Percentiles rank a stretch among this genome's conserved stretches.
Conservation (phyloP, 2,329 filamentous ascomycete species). For the Plectosphaerella plurivora region DNA sequence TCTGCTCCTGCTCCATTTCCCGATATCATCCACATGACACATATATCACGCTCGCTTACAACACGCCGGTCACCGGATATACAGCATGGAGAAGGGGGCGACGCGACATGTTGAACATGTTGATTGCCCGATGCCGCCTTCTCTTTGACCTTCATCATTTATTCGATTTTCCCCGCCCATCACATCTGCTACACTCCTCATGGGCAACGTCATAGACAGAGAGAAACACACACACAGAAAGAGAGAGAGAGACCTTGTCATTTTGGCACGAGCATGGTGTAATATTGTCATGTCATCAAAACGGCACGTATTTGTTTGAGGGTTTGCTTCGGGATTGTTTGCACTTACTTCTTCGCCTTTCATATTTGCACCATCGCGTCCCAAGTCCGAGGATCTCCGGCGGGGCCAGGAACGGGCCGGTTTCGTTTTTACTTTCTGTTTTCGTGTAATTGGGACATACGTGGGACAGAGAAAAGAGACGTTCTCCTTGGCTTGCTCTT, state of each 20-base stretch:
- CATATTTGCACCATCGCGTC: no score
- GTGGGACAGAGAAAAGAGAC: not conserved
- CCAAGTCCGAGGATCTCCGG: no score
- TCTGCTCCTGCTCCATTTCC: no score
- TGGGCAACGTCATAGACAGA: constrained; percentile 13
- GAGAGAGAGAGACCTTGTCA: not conserved
- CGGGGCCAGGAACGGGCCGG: no score
- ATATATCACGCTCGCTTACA: no score
- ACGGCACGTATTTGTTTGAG: constrained; percentile 11
- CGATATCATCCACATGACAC: no score
- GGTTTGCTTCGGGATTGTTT: constrained; percentile 5
- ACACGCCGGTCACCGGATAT: no score
- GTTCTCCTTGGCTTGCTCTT: not conserved
- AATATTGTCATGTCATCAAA: constrained; percentile 10
- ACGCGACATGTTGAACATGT: no score
- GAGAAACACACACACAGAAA: constrained; percentile 4
- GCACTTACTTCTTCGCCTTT: not conserved
- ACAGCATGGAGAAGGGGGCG: no score
- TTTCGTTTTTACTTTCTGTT: no score
- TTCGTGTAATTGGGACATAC: no score
- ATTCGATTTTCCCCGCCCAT: constrained; percentile 14
- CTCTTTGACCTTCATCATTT: constrained; percentile 14
- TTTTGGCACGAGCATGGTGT: constrained; percentile 12
- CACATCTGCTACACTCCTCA: constrained; percentile 6
- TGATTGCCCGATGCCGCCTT: no score